Conservation (phyloP, 2,329 filamentous ascomycete genomes). For the Phoma sp. region DNA sequence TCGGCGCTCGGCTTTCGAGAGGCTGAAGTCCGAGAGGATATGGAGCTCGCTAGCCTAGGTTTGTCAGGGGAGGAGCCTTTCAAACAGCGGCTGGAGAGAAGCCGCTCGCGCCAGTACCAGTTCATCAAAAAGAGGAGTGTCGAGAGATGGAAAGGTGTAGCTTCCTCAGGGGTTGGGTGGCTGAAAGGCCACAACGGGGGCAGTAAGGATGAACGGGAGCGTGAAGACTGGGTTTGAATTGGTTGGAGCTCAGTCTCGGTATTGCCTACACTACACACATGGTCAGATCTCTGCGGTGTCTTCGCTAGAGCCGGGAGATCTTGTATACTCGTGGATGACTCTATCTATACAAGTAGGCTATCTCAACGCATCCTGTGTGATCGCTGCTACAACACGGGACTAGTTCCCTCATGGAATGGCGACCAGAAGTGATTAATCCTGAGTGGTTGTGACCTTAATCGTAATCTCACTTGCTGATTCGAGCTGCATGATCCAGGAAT, state of each 20-base stretch:
- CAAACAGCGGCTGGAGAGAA: slow-evolving; percentile 40
- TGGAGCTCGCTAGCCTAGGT: slow-evolving; percentile 39
- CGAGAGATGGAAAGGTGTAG: slow-evolving; percentile 43
- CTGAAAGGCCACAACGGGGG: slow-evolving; percentile 35
- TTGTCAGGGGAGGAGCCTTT: slow-evolving; percentile 33
- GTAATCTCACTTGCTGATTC: too few relatives aligned
- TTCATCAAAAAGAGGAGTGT: slow-evolving; percentile 44
- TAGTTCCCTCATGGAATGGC: too few relatives aligned
- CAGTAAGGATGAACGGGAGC: slow-evolving; percentile 36
- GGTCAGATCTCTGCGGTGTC: not conserved
- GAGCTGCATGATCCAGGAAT: too few relatives aligned
- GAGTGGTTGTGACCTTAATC: too few relatives aligned
- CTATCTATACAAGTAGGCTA: not conserved
- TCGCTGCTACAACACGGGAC: not conserved
- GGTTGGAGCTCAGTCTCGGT: not conserved
- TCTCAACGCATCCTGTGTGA: not conserved
- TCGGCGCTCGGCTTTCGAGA: slow-evolving; percentile 45
- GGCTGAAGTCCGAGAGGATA: slow-evolving; percentile 46
- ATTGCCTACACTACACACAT: not conserved
- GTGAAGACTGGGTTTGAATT: slow-evolving; percentile 37
- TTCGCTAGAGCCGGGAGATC: not conserved
- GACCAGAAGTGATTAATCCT: too few relatives aligned
- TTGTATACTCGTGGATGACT: not conserved
- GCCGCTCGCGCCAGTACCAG: slow-evolving; percentile 39
- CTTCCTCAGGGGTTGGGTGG: slow-evolving; percentile 44